These are phyloP conservation scores for Globisporangium perplexum DNA, from an alignment of 352 stramenopile genomes.

Conservation along the genomic window DNA sequence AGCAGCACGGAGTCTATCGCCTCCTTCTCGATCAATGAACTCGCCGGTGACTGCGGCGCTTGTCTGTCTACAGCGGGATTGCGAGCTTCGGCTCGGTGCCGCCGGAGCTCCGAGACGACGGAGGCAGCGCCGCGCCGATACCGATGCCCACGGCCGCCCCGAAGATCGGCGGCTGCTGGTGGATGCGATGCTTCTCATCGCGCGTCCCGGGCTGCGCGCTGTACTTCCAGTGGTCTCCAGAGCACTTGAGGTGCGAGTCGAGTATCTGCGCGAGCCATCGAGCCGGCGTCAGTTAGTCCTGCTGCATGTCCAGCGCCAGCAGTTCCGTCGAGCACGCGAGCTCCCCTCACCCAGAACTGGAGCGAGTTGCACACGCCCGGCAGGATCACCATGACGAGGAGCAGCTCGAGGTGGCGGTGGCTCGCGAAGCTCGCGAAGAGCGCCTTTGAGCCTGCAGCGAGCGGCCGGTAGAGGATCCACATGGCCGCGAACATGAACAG, in stretches of 20 bases:
- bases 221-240: slow-evolving; percentile 33
- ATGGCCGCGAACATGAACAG: slow-evolving; percentile 33
- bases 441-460: slow-evolving; percentile 34
- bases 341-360: slow-evolving; percentile 58
- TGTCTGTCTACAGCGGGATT: slow-evolving; percentile 8
- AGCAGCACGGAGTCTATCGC: not conserved
- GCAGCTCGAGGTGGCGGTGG: slow-evolving; percentile 64
- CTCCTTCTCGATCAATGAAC: not conserved
- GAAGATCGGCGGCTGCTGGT: slow-evolving; percentile 4
- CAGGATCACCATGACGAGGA: slow-evolving; percentile 75
- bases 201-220: slow-evolving; percentile 12
- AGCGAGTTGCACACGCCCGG: slow-evolving; percentile 59
- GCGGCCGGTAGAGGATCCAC: slow-evolving; percentile 30
- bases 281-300: not conserved
- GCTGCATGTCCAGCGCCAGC: too few species aligned
- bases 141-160: not conserved
- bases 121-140: not conserved
- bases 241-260: slow-evolving; percentile 57
- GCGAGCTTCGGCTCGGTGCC: slow-evolving; percentile 12
- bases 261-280: slow-evolving; percentile 25
- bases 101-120: not conserved
- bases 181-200: slow-evolving; percentile 34
- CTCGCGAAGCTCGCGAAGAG: slow-evolving; percentile 49
- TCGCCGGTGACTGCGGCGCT: not conserved
- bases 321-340: not conserved